Percentiles rank a stretch among this genome's conserved stretches.
Evolutionary conservation across 1,284 basidiomycete species (phyloP).

Genomic region (Leccinum solheimii): DNA sequence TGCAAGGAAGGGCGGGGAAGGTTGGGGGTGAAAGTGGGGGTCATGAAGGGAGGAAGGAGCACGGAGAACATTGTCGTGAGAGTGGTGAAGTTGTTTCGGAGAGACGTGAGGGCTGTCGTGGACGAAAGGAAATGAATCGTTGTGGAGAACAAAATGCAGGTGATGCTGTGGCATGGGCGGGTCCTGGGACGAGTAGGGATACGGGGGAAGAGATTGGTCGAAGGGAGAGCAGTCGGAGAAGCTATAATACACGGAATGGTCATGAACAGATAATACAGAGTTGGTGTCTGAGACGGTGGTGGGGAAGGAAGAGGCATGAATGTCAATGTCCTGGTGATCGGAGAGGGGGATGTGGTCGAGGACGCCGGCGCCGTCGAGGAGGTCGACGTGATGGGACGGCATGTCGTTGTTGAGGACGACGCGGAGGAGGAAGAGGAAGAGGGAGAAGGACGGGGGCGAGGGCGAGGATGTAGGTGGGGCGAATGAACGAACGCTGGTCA

Average conservation of each 20-base stretch:
- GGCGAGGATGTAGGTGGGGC: not conserved
- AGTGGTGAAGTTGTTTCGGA: constrained; percentile 28
- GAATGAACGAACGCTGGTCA: constrained; percentile 26
- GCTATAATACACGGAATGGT: constrained; percentile 35
- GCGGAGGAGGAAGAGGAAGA: constrained; percentile 18
- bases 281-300: constrained; percentile 21
- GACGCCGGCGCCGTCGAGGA: constrained; percentile 23
- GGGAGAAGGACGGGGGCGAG: not conserved
- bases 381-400: constrained; percentile 16
- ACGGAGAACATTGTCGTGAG: constrained; percentile 25
- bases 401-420: constrained; percentile 20
- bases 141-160: constrained; percentile 29
- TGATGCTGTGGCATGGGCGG: constrained; percentile 30
- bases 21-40: constrained; percentile 28
- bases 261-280: constrained; percentile 39
- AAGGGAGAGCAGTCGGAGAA: constrained; percentile 29
- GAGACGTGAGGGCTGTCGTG: constrained; percentile 30
- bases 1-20: constrained; percentile 27
- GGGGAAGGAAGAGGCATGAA: constrained; percentile 28
- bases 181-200: constrained; percentile 32
- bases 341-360: constrained; percentile 20
- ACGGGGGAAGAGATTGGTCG: constrained; percentile 20
- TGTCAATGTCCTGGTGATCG: constrained; percentile 37
- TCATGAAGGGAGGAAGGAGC: constrained; percentile 28
- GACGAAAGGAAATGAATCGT: constrained; percentile 23